Base-by-base conservation (phyloP, 2,329 filamentous ascomycete species). In the Talaromyces amestolkiae region DNA sequence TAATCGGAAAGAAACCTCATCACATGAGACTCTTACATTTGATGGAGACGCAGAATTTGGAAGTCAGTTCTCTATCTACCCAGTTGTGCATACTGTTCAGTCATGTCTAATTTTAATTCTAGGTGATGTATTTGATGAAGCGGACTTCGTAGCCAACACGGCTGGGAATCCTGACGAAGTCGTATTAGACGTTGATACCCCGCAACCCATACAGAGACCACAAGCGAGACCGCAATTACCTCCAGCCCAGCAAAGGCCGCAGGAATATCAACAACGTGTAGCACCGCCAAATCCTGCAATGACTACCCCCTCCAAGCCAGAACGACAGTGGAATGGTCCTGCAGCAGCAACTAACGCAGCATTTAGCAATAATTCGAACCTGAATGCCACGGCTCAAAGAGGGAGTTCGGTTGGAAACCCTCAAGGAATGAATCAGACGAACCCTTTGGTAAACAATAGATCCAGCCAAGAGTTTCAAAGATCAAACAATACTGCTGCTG, bases 161-260 rank as follows among this genome's bases (percentile, higher is more conserved):
- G 86, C 89, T 33, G 89, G 85, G 22, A 89, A 93, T 72, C 90
- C 91, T 3, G 91, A 95, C 74, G 91, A 94, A 74, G 83, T 94
- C n/a, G 78, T 85, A 35, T 77, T 93, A 58, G 82, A 79, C 11
- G 69, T 74, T 41, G 78, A 78, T 33, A 65, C 66, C 1, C 66
- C 69, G 22, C 67, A 58, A 66, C 68, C 65, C 19, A 69, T 69
- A 35, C 75, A 74, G 61, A 74, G 72, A 43, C 72, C 71, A 17
- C 70, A 69, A 1, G 70, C 47, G 51, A 58, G 33, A 49, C 61
- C 37, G 31, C 61, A 61, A 31, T 43, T 62, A 31, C 58, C 45
- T 58, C 49, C 73, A 22, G 64, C 67, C 19, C 69, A 70, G 33
- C 67, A 67, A 65, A 72, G 67, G 37, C 71, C 72, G 17, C 68